Evolutionary conservation across 2,329 filamentous ascomycete species (phyloP), one percentile per base, ranked within the genome.

Genomic region (Aspergillus persii): DNA sequence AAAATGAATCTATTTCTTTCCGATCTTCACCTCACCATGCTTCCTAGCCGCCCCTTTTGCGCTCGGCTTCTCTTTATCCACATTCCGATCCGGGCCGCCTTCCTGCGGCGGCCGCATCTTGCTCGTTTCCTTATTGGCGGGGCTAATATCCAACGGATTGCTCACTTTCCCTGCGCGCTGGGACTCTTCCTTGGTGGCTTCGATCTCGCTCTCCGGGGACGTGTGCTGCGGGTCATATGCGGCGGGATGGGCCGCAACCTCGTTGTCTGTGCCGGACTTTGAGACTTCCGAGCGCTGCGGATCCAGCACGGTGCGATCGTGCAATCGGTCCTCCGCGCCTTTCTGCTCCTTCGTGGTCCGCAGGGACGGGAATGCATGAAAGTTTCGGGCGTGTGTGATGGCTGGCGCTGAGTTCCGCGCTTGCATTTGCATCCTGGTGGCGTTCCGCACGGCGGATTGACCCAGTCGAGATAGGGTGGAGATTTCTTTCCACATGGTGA

Each of bases 161-260:
- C 73, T 73, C 27, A 69, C 64, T 63, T 76, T 72, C 3, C 74
- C 78, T 31, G 77, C 69, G 6, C 71, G 75, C 5, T 75, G 63
- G 61, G 70, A 65, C 78, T 83, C 75, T 39, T 66, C 57, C 50
- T 68, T 67, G 1, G 72, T 69, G 4, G 69, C 71, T 18, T 68
- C 60, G 8, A 73, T 60, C 41, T 86, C 84, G 26, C 75, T 69
- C 70, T 92, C 87, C 0, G 91, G 91, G 23, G 81, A 77, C 29
- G 89, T 93, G 71, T 84, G 85, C 57, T 80, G 75, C 0, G 87
- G 85, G 70, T 91, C 83, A 74, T 90, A 96, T 1, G 92, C 88
- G 0, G 87, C 83, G 47, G 87, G 80, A 58, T 83, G 78, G 31
- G 81, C 78, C 0, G 83, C 80, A 0, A 87, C 82, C 11, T 84